Conservation (phyloP, 345 rosid genomes). For the Lepidium sativum region DNA sequence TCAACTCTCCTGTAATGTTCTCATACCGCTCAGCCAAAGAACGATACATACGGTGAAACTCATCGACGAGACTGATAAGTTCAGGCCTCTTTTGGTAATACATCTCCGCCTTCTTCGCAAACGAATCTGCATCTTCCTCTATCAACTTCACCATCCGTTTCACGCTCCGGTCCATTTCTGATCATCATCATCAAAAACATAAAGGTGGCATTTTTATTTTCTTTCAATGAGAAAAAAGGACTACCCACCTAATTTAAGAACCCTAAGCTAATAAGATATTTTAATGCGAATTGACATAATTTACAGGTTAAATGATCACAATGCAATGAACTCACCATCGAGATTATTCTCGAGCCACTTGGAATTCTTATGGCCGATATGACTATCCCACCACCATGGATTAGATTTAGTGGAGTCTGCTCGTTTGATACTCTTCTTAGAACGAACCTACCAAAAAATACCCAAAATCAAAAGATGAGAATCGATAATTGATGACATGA, state of each 20-base stretch:
- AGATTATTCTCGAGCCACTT: constrained; percentile 45
- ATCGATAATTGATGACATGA: background rate
- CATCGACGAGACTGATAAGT: constrained; percentile 33
- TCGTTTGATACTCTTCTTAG: constrained; percentile 39
- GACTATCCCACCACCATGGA: constrained; percentile 43
- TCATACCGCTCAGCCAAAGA: constrained; percentile 34
- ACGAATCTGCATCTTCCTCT: constrained; percentile 41
- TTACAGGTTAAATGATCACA: background rate
- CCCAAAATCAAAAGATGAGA: constrained; percentile 23
- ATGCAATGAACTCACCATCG: constrained; percentile 30
- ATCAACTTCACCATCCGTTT: constrained; percentile 32
- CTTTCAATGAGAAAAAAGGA: background rate
- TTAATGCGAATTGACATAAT: background rate
- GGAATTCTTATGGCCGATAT: constrained; percentile 31
- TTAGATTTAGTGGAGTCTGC: constrained; percentile 43
- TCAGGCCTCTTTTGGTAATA: constrained; percentile 42
- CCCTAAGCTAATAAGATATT: background rate
- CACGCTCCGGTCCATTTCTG: constrained; percentile 40
- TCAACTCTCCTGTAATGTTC: constrained; percentile 58
- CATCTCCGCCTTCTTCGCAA: constrained; percentile 46
- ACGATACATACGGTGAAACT: constrained; percentile 36
- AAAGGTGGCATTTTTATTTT: background rate
- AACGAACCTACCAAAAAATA: constrained; percentile 25
- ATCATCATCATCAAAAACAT: background rate
- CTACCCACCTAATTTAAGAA: constrained; percentile 8